Evolutionary conservation across 1,284 basidiomycete species (phyloP), one percentile per base, ranked within the genome.

Genomic region (Apiotrichum sp.): DNA sequence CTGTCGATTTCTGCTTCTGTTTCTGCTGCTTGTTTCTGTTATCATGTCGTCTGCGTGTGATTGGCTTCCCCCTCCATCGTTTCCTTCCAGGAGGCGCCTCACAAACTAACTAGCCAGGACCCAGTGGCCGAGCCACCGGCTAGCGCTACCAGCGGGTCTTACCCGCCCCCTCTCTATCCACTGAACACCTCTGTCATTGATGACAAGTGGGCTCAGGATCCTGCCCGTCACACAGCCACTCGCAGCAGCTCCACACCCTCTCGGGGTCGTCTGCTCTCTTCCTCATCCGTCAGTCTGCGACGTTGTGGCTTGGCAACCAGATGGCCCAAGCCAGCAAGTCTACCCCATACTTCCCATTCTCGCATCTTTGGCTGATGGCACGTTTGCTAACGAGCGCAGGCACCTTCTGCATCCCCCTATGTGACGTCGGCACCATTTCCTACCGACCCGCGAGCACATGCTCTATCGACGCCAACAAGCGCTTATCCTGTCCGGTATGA

Each of bases 321-420:
- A 38, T 38, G 36, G 13, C 36, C 7, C 36, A 7, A 38, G 7
- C 36, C 36, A 7, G 13, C 36, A 8, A 38, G 36, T 38, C 8
- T 8, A 38, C 36, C 8, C 22, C 22, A 22, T 22, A 38, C 36
- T 38, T 38, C 13, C 36, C 36, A 38, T 38, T 22, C 22, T 22
- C 22, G 22, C 36, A 38, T 38, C 36, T 38, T 38, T 38, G 36
- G 22, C 22, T 22, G 22, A 22, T 22, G 22, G 13, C 36, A 38
- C 36, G 10, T 41, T 16, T 46, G 36, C 57, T 59, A 44, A 50
- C 52, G 50, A 29, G 1, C 14, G 4, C 53, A 70, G 68, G 70
- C 69, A 29, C 70, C 70, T 5, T 63, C 65, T 14, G 63, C 65
- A 13, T 73, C 71, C 1, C 71, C 71, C 3, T 73, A 72, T 52